Evolutionary conservation across 2,329 filamentous ascomycete species (phyloP).

Genomic region (Escovopsis weberi): DNA sequence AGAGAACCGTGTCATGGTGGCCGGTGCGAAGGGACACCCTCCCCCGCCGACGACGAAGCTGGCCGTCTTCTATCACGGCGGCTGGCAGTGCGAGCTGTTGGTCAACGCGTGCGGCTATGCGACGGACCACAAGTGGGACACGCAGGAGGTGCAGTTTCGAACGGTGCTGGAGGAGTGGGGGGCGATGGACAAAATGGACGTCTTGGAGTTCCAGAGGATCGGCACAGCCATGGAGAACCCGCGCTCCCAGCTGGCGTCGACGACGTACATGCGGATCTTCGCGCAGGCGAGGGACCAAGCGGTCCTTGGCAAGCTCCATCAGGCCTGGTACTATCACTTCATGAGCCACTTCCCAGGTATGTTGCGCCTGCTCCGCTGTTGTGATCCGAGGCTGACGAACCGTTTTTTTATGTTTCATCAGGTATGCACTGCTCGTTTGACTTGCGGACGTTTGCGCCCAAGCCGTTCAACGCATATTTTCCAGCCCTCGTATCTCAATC

Average conservation of each 20-base stretch:
- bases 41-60: conserved; percentile 37
- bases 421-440: conserved; percentile 30
- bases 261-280: conserved; percentile 30
- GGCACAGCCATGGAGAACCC: conserved; percentile 19
- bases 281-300: conserved; percentile 20
- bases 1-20: conserved; percentile 23
- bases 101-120: conserved; percentile 33
- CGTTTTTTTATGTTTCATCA: neutral
- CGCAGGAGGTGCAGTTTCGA: conserved; percentile 32
- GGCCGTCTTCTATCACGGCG: conserved; percentile 34
- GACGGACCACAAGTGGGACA: conserved; percentile 31
- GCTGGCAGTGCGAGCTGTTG: conserved; percentile 30
- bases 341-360: conserved; percentile 26
- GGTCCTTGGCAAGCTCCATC: conserved; percentile 15
- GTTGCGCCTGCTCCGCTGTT: neutral
- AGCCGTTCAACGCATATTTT: conserved; percentile 10
- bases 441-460: conserved; percentile 20
- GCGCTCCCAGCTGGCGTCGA: conserved; percentile 23
- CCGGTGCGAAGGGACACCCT: conserved; percentile 24
- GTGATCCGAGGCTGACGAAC: neutral
- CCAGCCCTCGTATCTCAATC: conserved; percentile 13
- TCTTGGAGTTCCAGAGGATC: conserved; percentile 36
- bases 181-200: conserved; percentile 26
- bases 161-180: conserved; percentile 24
- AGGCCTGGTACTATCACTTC: conserved; percentile 16